Base-by-base conservation (phyloP, 805 yeast genomes). In the Saccharomycopsis sp. region DNA sequence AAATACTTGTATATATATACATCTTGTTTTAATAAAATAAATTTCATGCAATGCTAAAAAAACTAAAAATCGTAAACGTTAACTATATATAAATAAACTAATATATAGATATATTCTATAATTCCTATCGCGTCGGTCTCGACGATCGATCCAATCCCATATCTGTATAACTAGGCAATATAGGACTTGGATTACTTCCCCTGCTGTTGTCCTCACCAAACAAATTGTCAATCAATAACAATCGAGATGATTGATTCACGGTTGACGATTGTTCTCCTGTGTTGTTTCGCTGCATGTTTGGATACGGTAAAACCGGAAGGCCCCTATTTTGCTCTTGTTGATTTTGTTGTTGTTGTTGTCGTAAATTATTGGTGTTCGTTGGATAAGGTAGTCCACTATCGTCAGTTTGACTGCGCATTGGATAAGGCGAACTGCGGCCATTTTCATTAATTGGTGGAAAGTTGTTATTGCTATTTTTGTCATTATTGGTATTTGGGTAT, bases 191-290 rank as follows among this genome's bases (percentile, higher is more conserved):
- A 9, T 43, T 43, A 3, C 37, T 35, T 14, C 40, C 48, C 8
- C 43, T 45, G 22, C 16, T 20, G 27, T 45, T 38, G 27, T 22
- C 41, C 16, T 47, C 51, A 11, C 51, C 51, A 31, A 44, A 47
- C 38, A 47, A 43, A 26, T 47, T 47, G 24, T 44, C 44, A 21
- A 47, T 47, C 38, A 47, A 40, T 14, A 47, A 33, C 32, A 47
- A 44, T 21, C 51, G 16, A 3, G 47, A 35, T 16, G 31, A 26
- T 11, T 39, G 24, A 21, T 39, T 39, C 21, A 39, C 42, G 22
- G 34, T 21, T 5, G 16, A 33, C 3, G 33, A 20, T 6, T 17
- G 34, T 13, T 14, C 14, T 21, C 31, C 4, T 22, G 8, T 13
- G 6, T 23, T 8, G 35, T 26, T 5, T 20, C 21, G 11, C n/a